Conservation (phyloP, 495 filamentous ascomycete species). For the Parathielavia appendiculata region DNA sequence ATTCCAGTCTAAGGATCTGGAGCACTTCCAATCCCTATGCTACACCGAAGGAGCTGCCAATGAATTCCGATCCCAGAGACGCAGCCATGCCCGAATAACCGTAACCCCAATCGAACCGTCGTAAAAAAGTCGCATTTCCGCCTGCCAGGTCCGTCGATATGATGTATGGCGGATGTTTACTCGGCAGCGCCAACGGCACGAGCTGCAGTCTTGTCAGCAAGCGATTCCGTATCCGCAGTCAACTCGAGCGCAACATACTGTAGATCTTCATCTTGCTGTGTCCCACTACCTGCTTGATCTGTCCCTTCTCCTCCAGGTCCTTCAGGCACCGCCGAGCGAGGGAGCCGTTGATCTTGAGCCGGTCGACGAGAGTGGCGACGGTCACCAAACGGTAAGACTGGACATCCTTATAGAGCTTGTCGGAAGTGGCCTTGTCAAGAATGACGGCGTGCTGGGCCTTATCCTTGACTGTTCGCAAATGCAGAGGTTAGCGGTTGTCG, state of each 20-base stretch:
- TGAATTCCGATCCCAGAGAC: constrained; percentile 31
- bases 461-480: constrained; percentile 79
- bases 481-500: constrained; percentile 22
- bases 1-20: constrained; percentile 38
- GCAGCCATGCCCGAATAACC: constrained; percentile 33
- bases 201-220: constrained; percentile 48
- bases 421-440: constrained; percentile 71
- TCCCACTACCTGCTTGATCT: constrained; percentile 95
- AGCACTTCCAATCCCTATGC: constrained; percentile 39
- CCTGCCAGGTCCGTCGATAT: constrained; percentile 30
- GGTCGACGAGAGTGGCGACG: constrained; percentile 95
- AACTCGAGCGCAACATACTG: constrained; percentile 58
- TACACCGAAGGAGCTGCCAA: constrained; percentile 34
- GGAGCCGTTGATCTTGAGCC: constrained; percentile 99
- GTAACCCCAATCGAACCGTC: constrained; percentile 32
- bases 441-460: constrained; percentile 97
- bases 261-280: constrained; percentile 98
- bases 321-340: constrained; percentile 82
- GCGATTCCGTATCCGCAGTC: neutral
- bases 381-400: constrained; percentile 99
- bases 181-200: constrained; percentile 56
- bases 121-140: constrained; percentile 27
- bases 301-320: constrained; percentile 95
- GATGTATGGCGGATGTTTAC: constrained; percentile 40
- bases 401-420: constrained; percentile 97